Evolutionary conservation across 495 filamentous ascomycete genomes (phyloP), one percentile per base, ranked within the genome.

Genomic region (Echria macrotheca): DNA sequence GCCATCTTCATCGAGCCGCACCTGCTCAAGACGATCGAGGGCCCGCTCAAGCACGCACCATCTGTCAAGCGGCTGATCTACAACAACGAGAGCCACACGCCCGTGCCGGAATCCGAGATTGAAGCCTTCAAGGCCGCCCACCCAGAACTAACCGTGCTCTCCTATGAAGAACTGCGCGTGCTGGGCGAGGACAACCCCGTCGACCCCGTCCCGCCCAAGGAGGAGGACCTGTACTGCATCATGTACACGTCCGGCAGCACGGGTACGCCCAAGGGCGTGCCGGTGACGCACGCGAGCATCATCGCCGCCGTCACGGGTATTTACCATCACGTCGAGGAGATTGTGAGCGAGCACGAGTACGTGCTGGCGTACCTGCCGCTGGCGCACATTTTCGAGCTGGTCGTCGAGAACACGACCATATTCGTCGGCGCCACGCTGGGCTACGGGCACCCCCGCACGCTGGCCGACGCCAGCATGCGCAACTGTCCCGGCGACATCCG

Each of bases 161-260:
- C 69, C 23, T 74, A 64, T 44, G 68, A 68, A 32, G 72, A 76
- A 18, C 59, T 76, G 19, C 63, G 67, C 24, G 50, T 53, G 6
- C 65, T 95, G 15, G 91, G 91, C 29, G 77, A 76, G 49, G 69
- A 75, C 5, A 77, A 84, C 18, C 84, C 85, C 22, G 69, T 72
- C 23, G 75, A 79, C 8, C 71, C 74, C n/a, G 78, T 79, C 40
- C 76, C 78, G n/a, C 89, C 91, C 2, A 68, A 68, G 25, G 76
- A 86, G 0, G 73, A 80, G 1, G 87, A 94, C 53, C 74, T 81
- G 40, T 80, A 87, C 56, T 95, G 91, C 38, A 89, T 96, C 68
- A 96, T 95, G 74, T 96, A 96, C 70, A 96, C 91, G 11, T 93
- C 87, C 5, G 91, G 91, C 15, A 95, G 89, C 11, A 95, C 91